Conservation (phyloP, 179 eudicot genomes). For the Patellifolia procumbens region DNA sequence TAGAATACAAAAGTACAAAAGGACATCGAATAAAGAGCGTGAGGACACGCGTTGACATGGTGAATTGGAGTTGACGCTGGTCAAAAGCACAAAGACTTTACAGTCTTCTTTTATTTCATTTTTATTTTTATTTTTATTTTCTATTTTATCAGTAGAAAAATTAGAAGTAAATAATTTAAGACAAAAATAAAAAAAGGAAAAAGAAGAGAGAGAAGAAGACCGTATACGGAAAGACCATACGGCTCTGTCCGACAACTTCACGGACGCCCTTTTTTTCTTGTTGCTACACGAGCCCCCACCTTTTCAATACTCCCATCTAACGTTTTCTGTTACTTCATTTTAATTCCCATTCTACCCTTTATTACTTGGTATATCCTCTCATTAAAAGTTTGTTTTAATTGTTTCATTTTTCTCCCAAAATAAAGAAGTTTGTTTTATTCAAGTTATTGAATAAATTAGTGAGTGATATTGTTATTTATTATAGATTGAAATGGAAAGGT, state of each 20-base stretch:
- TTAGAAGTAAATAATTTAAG: background rate
- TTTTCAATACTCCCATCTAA: background rate
- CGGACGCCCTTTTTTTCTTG: slow-evolving; percentile 30
- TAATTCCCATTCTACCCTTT: background rate
- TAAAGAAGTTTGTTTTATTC: too few relatives aligned
- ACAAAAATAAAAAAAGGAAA: background rate
- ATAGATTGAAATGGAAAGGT: too few relatives aligned
- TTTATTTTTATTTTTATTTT: background rate
- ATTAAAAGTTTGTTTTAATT: too few relatives aligned
- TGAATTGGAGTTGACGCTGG: slow-evolving; percentile 6
- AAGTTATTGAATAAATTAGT: too few relatives aligned
- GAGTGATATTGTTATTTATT: too few relatives aligned
- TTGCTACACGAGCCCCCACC: slow-evolving; percentile 32
- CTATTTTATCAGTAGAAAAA: background rate
- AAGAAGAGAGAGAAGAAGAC: slow-evolving; percentile 25
- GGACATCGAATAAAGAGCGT: background rate
- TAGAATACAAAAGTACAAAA: background rate
- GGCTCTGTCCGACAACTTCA: slow-evolving; percentile 61
- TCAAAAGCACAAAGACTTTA: slow-evolving; percentile 21
- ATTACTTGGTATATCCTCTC: too few relatives aligned
- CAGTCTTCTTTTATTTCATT: background rate
- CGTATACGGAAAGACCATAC: slow-evolving; percentile 60
- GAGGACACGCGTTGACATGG: slow-evolving; percentile 22
- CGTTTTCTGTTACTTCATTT: too few relatives aligned
- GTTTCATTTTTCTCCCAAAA: too few relatives aligned